Evolutionary conservation across 2,329 filamentous ascomycete species (phyloP).

Genomic region (Colletotrichum tofieldiae): DNA sequence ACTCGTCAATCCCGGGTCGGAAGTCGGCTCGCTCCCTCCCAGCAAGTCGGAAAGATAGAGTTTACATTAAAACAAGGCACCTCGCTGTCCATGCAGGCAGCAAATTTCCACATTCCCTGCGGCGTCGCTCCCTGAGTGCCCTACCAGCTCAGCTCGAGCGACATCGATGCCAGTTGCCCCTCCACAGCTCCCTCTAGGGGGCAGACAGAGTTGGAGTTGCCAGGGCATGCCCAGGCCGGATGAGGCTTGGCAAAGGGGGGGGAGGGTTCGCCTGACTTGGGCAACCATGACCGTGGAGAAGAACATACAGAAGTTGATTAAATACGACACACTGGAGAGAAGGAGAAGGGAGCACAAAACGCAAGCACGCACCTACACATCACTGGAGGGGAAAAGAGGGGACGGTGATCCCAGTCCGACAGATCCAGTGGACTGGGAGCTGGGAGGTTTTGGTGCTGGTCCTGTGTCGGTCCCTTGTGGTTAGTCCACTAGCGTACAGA

Average conservation of each 20-base stretch:
- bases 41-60: slow-evolving; percentile 40
- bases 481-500: slow-evolving; percentile 1
- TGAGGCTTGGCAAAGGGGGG: slow-evolving; percentile 16
- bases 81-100: slow-evolving; percentile 32
- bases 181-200: slow-evolving; percentile 1
- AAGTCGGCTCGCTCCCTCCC: slow-evolving; percentile 37
- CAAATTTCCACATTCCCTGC: slow-evolving; percentile 39
- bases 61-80: slow-evolving; percentile 42
- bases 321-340: slow-evolving; percentile 14
- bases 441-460: slow-evolving; percentile 13
- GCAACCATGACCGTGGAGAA: slow-evolving; percentile 3
- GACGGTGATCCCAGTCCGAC: slow-evolving; percentile 11
- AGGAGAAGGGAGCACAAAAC: not conserved
- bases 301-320: not conserved
- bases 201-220: slow-evolving; percentile 1
- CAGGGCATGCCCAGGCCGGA: slow-evolving; percentile 13
- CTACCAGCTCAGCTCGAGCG: slow-evolving; percentile 18
- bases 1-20: slow-evolving; percentile 39
- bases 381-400: not conserved
- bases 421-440: slow-evolving; percentile 26
- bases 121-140: not conserved
- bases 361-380: not conserved
- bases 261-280: slow-evolving; percentile 4
- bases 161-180: slow-evolving; percentile 24
- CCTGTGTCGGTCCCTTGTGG: slow-evolving; percentile 1